Conservation (phyloP, 2,329 filamentous ascomycete genomes). For the Pestalotiopsis sp. region DNA sequence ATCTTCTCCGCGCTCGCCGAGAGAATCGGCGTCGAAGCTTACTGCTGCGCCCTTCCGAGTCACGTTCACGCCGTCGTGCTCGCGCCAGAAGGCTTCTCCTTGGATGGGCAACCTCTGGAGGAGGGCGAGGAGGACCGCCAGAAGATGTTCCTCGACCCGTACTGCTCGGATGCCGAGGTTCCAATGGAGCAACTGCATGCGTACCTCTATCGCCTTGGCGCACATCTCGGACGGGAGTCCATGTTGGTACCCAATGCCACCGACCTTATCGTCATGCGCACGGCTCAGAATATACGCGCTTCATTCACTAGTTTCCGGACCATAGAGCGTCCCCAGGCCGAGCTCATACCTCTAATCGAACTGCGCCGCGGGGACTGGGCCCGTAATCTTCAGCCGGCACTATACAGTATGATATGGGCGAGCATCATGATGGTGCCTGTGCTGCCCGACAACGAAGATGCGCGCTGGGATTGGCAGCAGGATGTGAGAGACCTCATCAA, state of each 20-base stretch:
- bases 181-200: slow-evolving; percentile 58
- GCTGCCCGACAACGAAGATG: slow-evolving; percentile 38
- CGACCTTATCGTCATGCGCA: slow-evolving; percentile 72
- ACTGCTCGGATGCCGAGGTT: slow-evolving; percentile 70
- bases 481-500: slow-evolving; percentile 67
- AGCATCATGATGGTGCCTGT: slow-evolving; percentile 58
- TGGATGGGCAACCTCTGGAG: slow-evolving; percentile 53
- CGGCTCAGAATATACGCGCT: slow-evolving; percentile 79
- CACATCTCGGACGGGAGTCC: slow-evolving; percentile 42
- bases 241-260: slow-evolving; percentile 69
- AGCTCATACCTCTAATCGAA: slow-evolving; percentile 40
- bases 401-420: slow-evolving; percentile 78
- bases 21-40: slow-evolving; percentile 74
- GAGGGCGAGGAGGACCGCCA: slow-evolving; percentile 45
- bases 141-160: slow-evolving; percentile 85
- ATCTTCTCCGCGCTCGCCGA: slow-evolving; percentile 84
- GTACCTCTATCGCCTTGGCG: slow-evolving; percentile 56
- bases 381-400: slow-evolving; percentile 58
- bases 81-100: slow-evolving; percentile 59
- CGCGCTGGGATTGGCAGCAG: slow-evolving; percentile 57
- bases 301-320: slow-evolving; percentile 59
- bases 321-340: slow-evolving; percentile 39
- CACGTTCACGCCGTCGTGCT: slow-evolving; percentile 84
- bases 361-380: slow-evolving; percentile 54
- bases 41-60: slow-evolving; percentile 79